Conservation (phyloP, 202 grass and related monocot genomes). For the Schoenoplectus triqueter region DNA sequence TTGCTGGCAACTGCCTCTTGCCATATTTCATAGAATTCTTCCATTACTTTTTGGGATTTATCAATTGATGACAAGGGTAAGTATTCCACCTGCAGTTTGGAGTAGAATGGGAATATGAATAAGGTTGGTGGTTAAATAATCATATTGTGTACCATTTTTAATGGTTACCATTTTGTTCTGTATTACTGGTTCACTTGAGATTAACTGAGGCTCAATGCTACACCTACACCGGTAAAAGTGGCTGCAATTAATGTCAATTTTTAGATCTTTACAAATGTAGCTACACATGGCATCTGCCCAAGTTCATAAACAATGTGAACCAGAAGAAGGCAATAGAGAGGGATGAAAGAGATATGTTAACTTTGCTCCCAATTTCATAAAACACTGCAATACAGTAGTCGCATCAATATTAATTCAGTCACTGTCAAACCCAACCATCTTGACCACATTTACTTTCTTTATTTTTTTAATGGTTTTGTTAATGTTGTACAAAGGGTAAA, state of each 20-base stretch:
- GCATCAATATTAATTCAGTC: background rate
- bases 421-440: background rate
- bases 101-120: conserved; percentile 14
- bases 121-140: background rate
- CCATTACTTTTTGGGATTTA: conserved; percentile 73
- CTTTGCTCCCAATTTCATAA: background rate
- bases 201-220: background rate
- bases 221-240: background rate
- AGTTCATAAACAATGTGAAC: background rate
- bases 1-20: conserved; percentile 68
- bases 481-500: too few relatives aligned
- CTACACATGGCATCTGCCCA: background rate
- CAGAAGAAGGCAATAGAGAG: background rate
- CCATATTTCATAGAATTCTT: conserved; percentile 94
- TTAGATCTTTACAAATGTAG: background rate
- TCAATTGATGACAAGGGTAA: conserved; percentile 83
- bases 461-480: too few relatives aligned
- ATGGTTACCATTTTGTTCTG: background rate
- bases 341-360: background rate
- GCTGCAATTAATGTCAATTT: background rate
- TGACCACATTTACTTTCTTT: background rate
- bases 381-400: background rate
- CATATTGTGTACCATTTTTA: background rate
- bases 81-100: conserved; percentile 80
- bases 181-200: conserved; percentile 1